Evolutionary conservation across 2,329 filamentous ascomycete genomes (phyloP).

Genomic region (Fusarium nelsonii): DNA sequence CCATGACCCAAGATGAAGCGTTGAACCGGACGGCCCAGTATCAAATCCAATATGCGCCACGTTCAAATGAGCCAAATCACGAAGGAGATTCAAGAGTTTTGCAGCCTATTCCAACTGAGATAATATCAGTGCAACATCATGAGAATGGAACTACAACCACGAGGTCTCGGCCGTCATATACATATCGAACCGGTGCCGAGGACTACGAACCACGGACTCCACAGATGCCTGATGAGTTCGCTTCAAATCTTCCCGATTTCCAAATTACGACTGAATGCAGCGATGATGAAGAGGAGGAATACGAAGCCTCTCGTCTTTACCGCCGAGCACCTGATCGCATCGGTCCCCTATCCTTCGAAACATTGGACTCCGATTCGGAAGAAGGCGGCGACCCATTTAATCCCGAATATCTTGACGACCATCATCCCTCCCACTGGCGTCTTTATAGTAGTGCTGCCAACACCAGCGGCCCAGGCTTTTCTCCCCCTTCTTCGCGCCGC

Average conservation of each 20-base stretch:
- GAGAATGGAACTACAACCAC: slow-evolving; percentile 64
- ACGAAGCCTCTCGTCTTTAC: slow-evolving; percentile 43
- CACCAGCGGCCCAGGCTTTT: slow-evolving; percentile 28
- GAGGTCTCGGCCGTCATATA: slow-evolving; percentile 59
- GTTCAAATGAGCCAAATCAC: slow-evolving; percentile 31
- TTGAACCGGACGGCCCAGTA: slow-evolving; percentile 79
- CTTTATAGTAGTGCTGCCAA: slow-evolving; percentile 39
- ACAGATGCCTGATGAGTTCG: slow-evolving; percentile 70
- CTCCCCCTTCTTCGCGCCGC: slow-evolving; percentile 28
- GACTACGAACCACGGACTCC: slow-evolving; percentile 62
- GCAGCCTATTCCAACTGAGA: slow-evolving; percentile 49
- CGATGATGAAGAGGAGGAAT: slow-evolving; percentile 67
- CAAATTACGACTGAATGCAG: slow-evolving; percentile 70
- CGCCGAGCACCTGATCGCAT: slow-evolving; percentile 65
- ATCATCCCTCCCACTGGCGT: slow-evolving; percentile 44
- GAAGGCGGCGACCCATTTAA: slow-evolving; percentile 47
- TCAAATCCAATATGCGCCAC: slow-evolving; percentile 73
- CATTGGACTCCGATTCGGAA: slow-evolving; percentile 56
- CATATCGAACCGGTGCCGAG: slow-evolving; percentile 56
- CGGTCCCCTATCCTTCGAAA: slow-evolving; percentile 68
- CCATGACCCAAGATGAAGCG: slow-evolving; percentile 85
- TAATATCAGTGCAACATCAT: slow-evolving; percentile 66
- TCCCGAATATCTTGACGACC: slow-evolving; percentile 48
- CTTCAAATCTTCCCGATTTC: slow-evolving; percentile 61
- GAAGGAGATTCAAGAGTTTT: slow-evolving; percentile 38